Evolutionary conservation across 2,329 filamentous ascomycete species (phyloP).

Genomic region (Botryotinia calthae): DNA sequence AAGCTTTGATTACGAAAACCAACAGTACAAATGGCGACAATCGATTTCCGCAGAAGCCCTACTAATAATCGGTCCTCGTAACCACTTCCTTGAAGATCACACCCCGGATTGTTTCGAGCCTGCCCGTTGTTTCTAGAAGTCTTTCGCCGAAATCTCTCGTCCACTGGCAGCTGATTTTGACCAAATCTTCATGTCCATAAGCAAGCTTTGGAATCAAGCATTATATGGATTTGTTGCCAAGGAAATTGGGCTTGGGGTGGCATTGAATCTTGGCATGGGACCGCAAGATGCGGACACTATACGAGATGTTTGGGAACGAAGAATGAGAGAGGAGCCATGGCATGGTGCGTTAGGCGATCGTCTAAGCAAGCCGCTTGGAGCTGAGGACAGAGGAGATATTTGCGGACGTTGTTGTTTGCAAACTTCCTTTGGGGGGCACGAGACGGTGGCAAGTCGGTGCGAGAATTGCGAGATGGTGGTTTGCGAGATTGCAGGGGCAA

Average conservation of each 20-base stretch:
- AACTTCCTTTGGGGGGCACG: neutral
- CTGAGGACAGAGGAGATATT: neutral
- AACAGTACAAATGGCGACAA: neutral
- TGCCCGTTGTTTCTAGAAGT: neutral
- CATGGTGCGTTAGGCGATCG: neutral
- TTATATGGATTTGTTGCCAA: neutral
- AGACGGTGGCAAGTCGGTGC: neutral
- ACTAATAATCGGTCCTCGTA: neutral
- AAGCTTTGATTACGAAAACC: neutral
- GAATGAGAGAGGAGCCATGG: neutral
- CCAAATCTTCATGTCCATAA: neutral
- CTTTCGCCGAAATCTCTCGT: neutral
- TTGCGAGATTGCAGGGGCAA: neutral
- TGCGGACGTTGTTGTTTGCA: neutral
- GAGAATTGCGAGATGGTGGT: slow-evolving; percentile 11
- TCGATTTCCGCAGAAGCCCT: neutral
- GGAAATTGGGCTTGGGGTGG: neutral
- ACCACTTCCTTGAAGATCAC: neutral
- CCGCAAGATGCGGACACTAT: neutral
- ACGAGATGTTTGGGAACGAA: neutral
- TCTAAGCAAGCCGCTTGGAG: neutral
- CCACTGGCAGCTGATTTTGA: neutral
- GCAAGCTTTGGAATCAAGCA: neutral
- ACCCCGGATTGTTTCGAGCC: neutral
- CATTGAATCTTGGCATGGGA: too few relatives aligned